Base-by-base conservation (phyloP, 2,329 filamentous ascomycete species). In the Bisporella sp. region DNA sequence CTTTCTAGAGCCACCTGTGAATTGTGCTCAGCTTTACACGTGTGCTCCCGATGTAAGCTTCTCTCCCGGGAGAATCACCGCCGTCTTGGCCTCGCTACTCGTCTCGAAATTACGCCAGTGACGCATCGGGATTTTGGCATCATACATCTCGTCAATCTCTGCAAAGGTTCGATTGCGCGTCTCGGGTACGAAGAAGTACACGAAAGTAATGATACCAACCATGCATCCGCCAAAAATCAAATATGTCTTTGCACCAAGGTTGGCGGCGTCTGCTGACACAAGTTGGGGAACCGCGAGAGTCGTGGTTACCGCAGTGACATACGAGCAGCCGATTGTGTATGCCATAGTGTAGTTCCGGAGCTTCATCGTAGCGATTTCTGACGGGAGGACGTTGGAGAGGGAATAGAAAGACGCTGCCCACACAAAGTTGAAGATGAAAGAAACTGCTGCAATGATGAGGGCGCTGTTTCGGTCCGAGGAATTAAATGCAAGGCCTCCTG, bases 71-170 rank as follows among this genome's bases (percentile, higher is more conserved):
- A 21, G 21, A 21, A 21, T 21, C 21, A 21, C 3, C 21, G 21
- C 21, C 21, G 21, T 21, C 21, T 21, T 21, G 21, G 21, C 21
- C 21, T 21, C 21, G 21, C 21, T 21, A 3, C 21, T 21, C 21
- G 21, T 21, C 21, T 21, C 21, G 21, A 21, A 21, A 21, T 21
- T 21, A 21, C 21, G 21, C 43, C 43, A 68, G 12, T 64, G 62
- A 31, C 63, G 54, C n/a, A 64, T 63, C 12, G 59, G 47, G 28
- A 63, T 55, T 41, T 55, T 59, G 13, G 52, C 48, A 29, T 68
- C 64, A 57, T 75, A 75, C 55, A 75, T 54, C 5, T 66, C 55
- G 51, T 74, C 72, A 12, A 75, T 67, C 62, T 75, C 71, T 48
- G 70, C 70, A 41, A 72, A 66, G 1, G 67, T 69, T 45, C 69